These are phyloP conservation scores for Darksidea phi DNA, from an alignment of 495 filamentous ascomycete genomes.

Conservation along the genomic window DNA sequence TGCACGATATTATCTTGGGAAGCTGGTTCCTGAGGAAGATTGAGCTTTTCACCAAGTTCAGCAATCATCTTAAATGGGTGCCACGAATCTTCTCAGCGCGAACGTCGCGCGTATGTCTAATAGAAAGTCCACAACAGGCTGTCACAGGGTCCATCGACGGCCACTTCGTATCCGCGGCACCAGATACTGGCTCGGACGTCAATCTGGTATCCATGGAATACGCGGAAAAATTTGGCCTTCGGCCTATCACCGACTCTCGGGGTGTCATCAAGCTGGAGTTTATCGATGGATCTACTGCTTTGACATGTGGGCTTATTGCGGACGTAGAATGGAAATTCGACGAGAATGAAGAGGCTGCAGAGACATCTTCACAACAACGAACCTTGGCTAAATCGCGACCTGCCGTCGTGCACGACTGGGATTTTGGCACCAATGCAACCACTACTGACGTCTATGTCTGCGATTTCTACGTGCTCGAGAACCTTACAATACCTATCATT, in stretches of 20 bases:
- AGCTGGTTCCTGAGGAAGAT: neutral
- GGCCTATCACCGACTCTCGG: neutral
- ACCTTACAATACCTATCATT: neutral
- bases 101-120: neutral
- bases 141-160: neutral
- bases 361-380: neutral
- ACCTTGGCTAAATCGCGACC: neutral
- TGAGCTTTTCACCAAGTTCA: neutral
- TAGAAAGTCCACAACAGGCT: neutral
- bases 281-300: neutral
- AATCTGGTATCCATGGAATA: neutral
- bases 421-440: neutral
- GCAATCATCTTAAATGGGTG: neutral
- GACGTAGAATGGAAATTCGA: neutral
- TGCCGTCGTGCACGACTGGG: neutral
- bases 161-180: neutral
- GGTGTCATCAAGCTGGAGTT: neutral
- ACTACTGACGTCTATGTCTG: neutral
- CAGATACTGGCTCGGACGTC: neutral
- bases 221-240: neutral
- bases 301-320: neutral
- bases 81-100: neutral
- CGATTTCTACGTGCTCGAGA: conserved; percentile 3
- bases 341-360: neutral
- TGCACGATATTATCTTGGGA: neutral